Conservation (phyloP, 768 basidiomycete genomes). For the Amanita subjunquillea region DNA sequence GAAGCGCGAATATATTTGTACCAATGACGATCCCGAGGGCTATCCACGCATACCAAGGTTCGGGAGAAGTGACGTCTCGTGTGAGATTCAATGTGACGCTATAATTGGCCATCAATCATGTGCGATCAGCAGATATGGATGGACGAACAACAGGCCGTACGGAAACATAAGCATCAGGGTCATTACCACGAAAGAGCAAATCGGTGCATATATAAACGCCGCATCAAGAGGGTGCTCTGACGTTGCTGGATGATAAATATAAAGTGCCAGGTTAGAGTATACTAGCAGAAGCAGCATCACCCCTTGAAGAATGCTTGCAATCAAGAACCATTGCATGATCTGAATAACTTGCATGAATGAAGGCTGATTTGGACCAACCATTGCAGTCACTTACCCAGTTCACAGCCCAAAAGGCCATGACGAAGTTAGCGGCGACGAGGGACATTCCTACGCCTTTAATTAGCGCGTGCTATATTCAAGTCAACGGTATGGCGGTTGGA, state of each 20-base stretch:
- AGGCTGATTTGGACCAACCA: neutral
- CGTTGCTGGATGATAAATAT: slow-evolving; percentile 61
- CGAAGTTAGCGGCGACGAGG: slow-evolving; percentile 70
- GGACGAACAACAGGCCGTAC: slow-evolving; percentile 43
- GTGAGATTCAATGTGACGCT: slow-evolving; percentile 65
- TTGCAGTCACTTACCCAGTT: slow-evolving; percentile 42
- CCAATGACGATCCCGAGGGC: slow-evolving; percentile 61
- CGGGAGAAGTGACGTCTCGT: slow-evolving; percentile 38
- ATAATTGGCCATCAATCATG: neutral
- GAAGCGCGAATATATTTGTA: slow-evolving; percentile 48
- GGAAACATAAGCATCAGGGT: slow-evolving; percentile 50
- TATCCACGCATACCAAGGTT: slow-evolving; percentile 54
- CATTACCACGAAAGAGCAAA: slow-evolving; percentile 57
- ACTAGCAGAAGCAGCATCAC: slow-evolving; percentile 59
- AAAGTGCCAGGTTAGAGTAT: slow-evolving; percentile 71
- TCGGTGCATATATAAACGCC: slow-evolving; percentile 79
- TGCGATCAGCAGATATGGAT: neutral
- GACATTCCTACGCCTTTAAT: slow-evolving; percentile 74
- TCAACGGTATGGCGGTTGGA: neutral
- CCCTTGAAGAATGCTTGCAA: slow-evolving; percentile 65
- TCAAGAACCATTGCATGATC: slow-evolving; percentile 69
- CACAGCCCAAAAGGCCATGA: slow-evolving; percentile 74
- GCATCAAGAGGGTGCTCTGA: slow-evolving; percentile 60
- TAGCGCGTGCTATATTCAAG: slow-evolving; percentile 38
- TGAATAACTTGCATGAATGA: slow-evolving; percentile 14